Evolutionary conservation across 495 filamentous ascomycete genomes (phyloP).

Genomic region (Neurospora discreta): DNA sequence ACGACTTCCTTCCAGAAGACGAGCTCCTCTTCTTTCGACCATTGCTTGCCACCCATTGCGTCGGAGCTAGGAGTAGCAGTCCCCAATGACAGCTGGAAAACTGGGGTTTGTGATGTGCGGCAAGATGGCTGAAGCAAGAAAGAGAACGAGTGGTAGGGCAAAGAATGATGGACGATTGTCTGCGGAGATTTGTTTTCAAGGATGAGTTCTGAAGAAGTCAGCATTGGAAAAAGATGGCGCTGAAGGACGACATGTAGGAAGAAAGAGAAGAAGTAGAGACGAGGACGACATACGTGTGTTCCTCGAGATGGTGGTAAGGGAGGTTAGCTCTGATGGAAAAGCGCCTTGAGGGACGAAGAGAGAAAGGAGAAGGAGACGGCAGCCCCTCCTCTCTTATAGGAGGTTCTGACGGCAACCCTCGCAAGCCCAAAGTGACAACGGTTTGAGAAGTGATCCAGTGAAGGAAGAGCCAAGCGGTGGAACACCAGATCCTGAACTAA

Average conservation of each 20-base stretch:
- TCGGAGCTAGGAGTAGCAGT: background rate
- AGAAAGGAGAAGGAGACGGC: background rate
- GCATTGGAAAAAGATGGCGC: background rate
- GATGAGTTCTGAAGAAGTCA: background rate
- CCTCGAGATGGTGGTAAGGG: background rate
- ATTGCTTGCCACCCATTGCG: conserved; percentile 33
- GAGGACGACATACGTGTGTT: background rate
- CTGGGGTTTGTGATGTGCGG: background rate
- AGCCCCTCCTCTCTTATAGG: background rate
- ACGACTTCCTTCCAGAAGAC: conserved; percentile 31
- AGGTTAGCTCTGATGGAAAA: background rate
- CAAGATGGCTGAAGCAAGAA: background rate
- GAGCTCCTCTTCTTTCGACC: conserved; percentile 27
- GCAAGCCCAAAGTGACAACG: background rate
- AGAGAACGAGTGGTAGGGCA: background rate
- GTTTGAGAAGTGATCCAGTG: background rate
- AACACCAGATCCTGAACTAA: background rate
- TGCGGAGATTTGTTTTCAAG: background rate
- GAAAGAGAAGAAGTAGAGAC: background rate
- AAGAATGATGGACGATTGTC: background rate
- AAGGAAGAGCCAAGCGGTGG: background rate
- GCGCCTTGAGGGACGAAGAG: background rate
- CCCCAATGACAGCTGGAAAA: background rate
- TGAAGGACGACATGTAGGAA: background rate
- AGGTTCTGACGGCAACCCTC: background rate